phyloP scores from a whole-genome alignment of 2,329 filamentous ascomycete genomes.

The Cordyceps cateniannulata region DNA sequence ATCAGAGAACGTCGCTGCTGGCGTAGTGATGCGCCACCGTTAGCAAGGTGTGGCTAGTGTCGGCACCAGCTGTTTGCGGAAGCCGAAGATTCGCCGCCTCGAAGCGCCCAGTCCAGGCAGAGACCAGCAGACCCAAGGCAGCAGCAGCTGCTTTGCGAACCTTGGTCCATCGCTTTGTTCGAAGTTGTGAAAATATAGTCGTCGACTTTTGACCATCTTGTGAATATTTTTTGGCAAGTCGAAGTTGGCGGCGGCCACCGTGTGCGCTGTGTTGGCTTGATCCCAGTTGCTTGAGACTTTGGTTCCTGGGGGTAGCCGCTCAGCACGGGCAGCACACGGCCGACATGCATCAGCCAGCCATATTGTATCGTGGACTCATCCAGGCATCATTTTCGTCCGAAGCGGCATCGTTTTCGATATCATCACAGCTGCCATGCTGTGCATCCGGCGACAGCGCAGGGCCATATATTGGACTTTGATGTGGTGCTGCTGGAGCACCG shows the following conservation, averaged over 20 bases:
- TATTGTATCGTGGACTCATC: not conserved
- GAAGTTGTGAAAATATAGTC: not conserved
- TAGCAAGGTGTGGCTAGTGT: constrained; percentile 11
- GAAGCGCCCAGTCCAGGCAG: not conserved
- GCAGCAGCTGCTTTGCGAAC: not conserved
- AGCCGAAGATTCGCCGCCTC: constrained; percentile 5
- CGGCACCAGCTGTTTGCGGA: constrained; percentile 5
- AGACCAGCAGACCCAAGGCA: not conserved
- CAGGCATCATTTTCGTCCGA: not conserved
- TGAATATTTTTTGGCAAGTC: not conserved
- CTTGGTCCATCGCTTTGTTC: not conserved
- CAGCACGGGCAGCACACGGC: not conserved
- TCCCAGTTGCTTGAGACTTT: not conserved
- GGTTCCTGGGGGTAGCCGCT: not conserved
- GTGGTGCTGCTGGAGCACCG: not conserved
- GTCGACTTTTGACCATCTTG: not conserved
- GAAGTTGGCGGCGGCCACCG: not conserved
- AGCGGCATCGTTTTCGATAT: not conserved
- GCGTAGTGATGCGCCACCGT: constrained; percentile 4
- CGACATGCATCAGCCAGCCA: not conserved
- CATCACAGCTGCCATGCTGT: not conserved
- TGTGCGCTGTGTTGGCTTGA: not conserved
- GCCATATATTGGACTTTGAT: not conserved
- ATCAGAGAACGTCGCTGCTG: not conserved
- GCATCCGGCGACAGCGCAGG: not conserved